phyloP scores from a whole-genome alignment of 352 stramenopile genomes.

The Globisporangium heterothallicum region DNA sequence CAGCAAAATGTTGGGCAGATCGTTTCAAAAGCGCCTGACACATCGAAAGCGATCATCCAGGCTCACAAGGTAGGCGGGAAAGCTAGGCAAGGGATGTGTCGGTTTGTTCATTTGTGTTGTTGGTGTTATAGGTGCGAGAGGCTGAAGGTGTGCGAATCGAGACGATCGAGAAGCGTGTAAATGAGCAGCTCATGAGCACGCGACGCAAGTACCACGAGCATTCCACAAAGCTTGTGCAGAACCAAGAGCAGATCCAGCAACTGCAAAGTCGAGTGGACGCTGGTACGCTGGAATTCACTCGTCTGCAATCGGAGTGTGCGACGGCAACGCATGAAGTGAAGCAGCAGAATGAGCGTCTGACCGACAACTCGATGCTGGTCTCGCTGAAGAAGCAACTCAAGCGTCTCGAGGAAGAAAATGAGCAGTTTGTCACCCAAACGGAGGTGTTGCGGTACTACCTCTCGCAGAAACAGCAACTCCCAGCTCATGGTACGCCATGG shows the following conservation, averaged over 20 bases:
- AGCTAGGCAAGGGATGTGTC: too few species aligned
- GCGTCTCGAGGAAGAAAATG: slow-evolving; percentile 38
- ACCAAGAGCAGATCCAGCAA: slow-evolving; percentile 7
- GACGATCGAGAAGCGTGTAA: slow-evolving; percentile 30
- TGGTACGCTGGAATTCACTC: slow-evolving; percentile 16
- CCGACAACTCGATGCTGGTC: slow-evolving; percentile 30
- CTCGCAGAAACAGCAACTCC: slow-evolving; percentile 20
- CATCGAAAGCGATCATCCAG: slow-evolving; percentile 16
- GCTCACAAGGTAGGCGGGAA: slow-evolving; percentile 16
- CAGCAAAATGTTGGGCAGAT: slow-evolving; percentile 19
- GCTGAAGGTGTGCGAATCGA: slow-evolving; percentile 23
- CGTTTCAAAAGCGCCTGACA: slow-evolving; percentile 7
- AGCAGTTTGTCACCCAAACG: slow-evolving; percentile 24
- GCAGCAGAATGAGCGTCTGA: slow-evolving; percentile 21
- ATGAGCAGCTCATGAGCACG: slow-evolving; percentile 19
- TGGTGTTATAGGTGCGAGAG: slow-evolving; percentile 9
- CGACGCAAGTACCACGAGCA: slow-evolving; percentile 27
- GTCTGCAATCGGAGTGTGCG: slow-evolving; percentile 16
- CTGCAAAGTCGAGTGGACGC: slow-evolving; percentile 17
- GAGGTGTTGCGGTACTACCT: slow-evolving; percentile 37
- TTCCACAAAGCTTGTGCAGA: slow-evolving; percentile 12
- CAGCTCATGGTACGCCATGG: too few species aligned
- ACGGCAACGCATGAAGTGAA: slow-evolving; percentile 16
- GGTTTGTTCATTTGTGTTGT: not conserved
- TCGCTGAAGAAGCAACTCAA: slow-evolving; percentile 37